These are phyloP conservation scores for Elaeis guineensis DNA, from an alignment of 176 grass and related monocot genomes.

Conservation along the genomic window DNA sequence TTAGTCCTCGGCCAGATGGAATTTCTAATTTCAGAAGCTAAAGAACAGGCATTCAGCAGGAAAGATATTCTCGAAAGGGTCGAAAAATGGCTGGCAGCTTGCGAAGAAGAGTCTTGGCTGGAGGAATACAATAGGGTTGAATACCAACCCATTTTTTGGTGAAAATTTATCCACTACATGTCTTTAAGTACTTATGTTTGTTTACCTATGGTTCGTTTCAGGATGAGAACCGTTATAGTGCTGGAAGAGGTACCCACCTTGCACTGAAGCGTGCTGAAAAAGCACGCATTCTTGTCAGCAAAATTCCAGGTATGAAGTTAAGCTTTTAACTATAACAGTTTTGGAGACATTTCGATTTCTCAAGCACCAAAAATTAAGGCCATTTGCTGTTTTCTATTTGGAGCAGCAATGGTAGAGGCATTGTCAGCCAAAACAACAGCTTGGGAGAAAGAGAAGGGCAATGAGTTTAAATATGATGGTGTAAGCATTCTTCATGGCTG, in stretches of 20 bases:
- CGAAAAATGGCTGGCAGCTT: constrained; percentile 49
- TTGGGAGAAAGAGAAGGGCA: constrained; percentile 61
- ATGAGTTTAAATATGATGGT: constrained; percentile 56
- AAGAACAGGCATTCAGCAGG: constrained; percentile 62
- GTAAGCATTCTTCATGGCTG: constrained; percentile 25
- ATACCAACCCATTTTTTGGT: neutral
- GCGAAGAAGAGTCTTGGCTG: constrained; percentile 83
- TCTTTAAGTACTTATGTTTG: too few species aligned
- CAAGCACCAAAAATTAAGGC: too few species aligned
- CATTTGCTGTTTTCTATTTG: neutral
- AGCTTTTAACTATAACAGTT: neutral
- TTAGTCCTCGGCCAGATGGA: constrained; percentile 55
- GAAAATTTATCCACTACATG: too few species aligned
- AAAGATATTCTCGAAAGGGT: constrained; percentile 68
- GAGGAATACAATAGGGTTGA: constrained; percentile 63
- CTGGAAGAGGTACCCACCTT: constrained; percentile 57
- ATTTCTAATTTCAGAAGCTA: constrained; percentile 50
- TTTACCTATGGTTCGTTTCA: constrained; percentile 13
- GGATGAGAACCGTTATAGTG: constrained; percentile 68
- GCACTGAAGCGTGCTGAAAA: constrained; percentile 69
- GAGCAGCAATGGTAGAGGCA: constrained; percentile 58
- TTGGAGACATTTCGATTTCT: neutral
- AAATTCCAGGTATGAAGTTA: constrained; percentile 51
- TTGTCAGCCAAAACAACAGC: constrained; percentile 38
- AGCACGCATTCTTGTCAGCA: constrained; percentile 51